phyloP scores from a whole-genome alignment of 768 basidiomycete genomes.

The Psilocybe cubensis region DNA sequence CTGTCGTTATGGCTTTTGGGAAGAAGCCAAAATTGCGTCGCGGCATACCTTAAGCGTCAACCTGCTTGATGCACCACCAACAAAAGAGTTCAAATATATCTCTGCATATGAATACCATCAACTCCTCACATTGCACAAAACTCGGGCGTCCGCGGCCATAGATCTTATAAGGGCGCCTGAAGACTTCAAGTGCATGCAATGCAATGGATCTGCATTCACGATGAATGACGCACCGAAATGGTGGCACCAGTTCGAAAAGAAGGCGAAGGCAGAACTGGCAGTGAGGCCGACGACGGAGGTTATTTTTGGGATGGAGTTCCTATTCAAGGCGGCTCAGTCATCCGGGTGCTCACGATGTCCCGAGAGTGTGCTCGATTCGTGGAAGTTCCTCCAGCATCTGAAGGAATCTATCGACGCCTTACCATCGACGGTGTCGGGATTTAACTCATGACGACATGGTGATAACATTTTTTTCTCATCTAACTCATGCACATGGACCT shows the following conservation, averaged over 20 bases:
- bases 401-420: constrained; percentile 60
- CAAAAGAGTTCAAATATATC: constrained; percentile 60
- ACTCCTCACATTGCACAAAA: constrained; percentile 61
- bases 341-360: constrained; percentile 66
- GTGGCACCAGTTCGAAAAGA: constrained; percentile 66
- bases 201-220: constrained; percentile 53
- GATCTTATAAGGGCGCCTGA: constrained; percentile 48
- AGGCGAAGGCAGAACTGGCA: constrained; percentile 60
- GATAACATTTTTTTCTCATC: background rate
- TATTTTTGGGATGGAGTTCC: constrained; percentile 64
- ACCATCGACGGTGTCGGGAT: constrained; percentile 20
- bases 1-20: constrained; percentile 63
- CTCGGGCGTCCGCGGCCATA: constrained; percentile 52
- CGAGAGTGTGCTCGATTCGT: constrained; percentile 66
- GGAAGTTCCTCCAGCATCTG: constrained; percentile 55
- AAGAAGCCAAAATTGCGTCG: constrained; percentile 66
- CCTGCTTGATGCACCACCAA: constrained; percentile 59
- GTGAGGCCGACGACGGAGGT: constrained; percentile 58
- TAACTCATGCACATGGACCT: background rate
- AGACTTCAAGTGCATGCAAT: constrained; percentile 68
- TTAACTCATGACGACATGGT: background rate
- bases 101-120: constrained; percentile 71
- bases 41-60: constrained; percentile 55
- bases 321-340: constrained; percentile 52
- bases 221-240: constrained; percentile 61